Percentiles rank a stretch among this genome's conserved stretches.
Conservation (phyloP, 805 yeast genomes). For the Saturnispora ahearnii region DNA sequence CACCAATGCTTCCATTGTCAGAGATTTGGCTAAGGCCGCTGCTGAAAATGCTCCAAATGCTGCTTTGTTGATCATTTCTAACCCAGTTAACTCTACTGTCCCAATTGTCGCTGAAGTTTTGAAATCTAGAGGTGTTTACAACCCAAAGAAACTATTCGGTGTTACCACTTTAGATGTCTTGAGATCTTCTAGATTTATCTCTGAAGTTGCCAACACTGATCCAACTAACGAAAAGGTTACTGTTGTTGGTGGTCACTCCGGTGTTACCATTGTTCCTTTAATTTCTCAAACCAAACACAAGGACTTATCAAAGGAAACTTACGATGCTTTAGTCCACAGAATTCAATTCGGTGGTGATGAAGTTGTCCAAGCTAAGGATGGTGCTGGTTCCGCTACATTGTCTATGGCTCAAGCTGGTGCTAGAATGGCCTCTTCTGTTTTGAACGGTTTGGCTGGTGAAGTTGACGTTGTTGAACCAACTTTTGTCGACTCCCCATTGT, state of each 20-base stretch:
- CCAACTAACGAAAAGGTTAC: slow-evolving; percentile 30
- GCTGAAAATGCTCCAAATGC: slow-evolving; percentile 43
- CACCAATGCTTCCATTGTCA: slow-evolving; percentile 48
- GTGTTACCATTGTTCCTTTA: slow-evolving; percentile 46
- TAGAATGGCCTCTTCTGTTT: slow-evolving; percentile 58
- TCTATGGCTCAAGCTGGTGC: slow-evolving; percentile 92
- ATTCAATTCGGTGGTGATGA: slow-evolving; percentile 89
- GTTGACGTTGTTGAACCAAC: slow-evolving; percentile 42
- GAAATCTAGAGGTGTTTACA: slow-evolving; percentile 41
- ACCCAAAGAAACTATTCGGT: slow-evolving; percentile 47
- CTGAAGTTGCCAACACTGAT: slow-evolving; percentile 22
- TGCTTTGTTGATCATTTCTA: slow-evolving; percentile 45
- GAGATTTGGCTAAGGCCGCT: slow-evolving; percentile 41
- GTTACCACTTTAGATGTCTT: slow-evolving; percentile 53
- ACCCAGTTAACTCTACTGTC: slow-evolving; percentile 55
- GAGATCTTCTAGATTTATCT: slow-evolving; percentile 44
- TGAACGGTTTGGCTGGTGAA: slow-evolving; percentile 45
- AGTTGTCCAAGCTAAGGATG: slow-evolving; percentile 90
- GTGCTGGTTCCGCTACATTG: slow-evolving; percentile 89
- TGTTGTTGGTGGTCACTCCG: slow-evolving; percentile 51
- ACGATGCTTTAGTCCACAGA: slow-evolving; percentile 63
- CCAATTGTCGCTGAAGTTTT: slow-evolving; percentile 52
- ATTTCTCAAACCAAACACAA: slow-evolving; percentile 34
- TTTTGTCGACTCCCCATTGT: slow-evolving; percentile 66
- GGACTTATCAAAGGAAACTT: slow-evolving; percentile 7